Evolutionary conservation across 352 stramenopile genomes (phyloP), one percentile per base, ranked within the genome.

Genomic region (Globisporangium yorkense): DNA sequence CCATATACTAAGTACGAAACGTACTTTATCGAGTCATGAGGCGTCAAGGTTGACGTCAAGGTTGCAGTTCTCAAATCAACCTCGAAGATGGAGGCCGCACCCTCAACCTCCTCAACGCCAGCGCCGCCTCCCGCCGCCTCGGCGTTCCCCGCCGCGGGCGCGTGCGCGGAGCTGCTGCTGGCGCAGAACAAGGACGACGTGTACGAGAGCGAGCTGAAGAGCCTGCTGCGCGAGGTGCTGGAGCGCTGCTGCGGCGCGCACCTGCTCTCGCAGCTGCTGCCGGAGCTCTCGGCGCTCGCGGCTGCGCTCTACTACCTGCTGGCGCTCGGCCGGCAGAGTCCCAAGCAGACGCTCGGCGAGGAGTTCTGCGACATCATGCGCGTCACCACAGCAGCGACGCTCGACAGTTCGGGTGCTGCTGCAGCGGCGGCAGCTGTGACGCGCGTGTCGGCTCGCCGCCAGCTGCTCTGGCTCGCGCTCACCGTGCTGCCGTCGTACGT

Each of bases 291-390:
- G 50, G 72, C 72, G 54, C 54, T 80, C 24, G 86, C 84, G 15
- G 72, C 77, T 40, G 51, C 87, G 62, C 76, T 94, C 49, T 94
- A 94, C 35, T 77, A 82, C 52, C 47, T 75, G 59, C 65, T 89
- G 31, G 77, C 71, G 49, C 68, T 94, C 16, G 73, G 79, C 5
- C 53, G 62, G 48, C 70, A 70, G 52, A 76, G 76, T 50, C 79
- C 84, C 39, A 72, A 84, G 55, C 86, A 96, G 56, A 93, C 84
- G 40, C 72, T 96, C n/a, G 86, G 86, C 9, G 86, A 96, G 59
- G 86, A 96, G 51, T 96, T 89, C 59, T 94, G 86, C 47, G 84
- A 94, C 51, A 71, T 94, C 13, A 75, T 93, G 48, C 84, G 84
- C 37, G 77, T 93, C 24, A 72, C 69, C 5, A 74, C 64, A 18